A percentile compares a stretch with the other conserved stretches of the same genome.
phyloP scores from a whole-genome alignment of 768 basidiomycete species.

The Amanita fuliginea region DNA sequence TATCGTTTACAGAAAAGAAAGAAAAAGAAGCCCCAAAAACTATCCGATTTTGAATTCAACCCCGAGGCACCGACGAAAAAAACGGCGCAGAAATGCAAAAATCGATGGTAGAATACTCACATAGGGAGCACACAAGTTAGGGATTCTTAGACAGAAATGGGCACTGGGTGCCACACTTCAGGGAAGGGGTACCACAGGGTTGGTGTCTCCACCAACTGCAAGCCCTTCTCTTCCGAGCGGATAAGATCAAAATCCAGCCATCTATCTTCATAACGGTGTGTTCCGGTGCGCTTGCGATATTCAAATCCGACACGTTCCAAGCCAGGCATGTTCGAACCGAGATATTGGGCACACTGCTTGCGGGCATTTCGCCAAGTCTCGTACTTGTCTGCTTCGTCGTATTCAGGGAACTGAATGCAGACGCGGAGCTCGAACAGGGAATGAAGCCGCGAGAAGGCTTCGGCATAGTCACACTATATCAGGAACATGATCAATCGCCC shows the following conservation, averaged over 20 bases:
- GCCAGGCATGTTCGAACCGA: conserved; percentile 20
- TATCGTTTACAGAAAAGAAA: background rate
- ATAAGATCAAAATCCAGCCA: conserved; percentile 30
- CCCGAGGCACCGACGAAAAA: background rate
- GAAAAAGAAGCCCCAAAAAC: background rate
- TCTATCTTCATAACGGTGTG: conserved; percentile 28
- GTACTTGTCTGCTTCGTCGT: conserved; percentile 20
- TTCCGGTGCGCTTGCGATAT: conserved; percentile 27
- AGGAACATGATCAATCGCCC: background rate
- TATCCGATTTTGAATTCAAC: background rate
- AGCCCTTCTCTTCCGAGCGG: conserved; percentile 10
- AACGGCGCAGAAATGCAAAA: background rate
- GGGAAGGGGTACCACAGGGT: conserved; percentile 31
- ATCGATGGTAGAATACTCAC: background rate
- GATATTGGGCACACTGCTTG: conserved; percentile 21
- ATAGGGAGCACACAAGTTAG: background rate
- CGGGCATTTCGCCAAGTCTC: conserved; percentile 23
- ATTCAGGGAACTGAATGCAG: conserved; percentile 27
- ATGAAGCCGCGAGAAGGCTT: conserved; percentile 17
- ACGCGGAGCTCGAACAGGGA: conserved; percentile 20
- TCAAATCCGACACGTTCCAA: conserved; percentile 27
- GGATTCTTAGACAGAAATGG: background rate
- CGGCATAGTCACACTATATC: conserved; percentile 21
- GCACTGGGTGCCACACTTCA: conserved; percentile 24
- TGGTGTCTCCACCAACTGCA: conserved; percentile 18